Base-by-base conservation (phyloP, 495 filamentous ascomycete genomes). In the Lasiosphaeria ovina region DNA sequence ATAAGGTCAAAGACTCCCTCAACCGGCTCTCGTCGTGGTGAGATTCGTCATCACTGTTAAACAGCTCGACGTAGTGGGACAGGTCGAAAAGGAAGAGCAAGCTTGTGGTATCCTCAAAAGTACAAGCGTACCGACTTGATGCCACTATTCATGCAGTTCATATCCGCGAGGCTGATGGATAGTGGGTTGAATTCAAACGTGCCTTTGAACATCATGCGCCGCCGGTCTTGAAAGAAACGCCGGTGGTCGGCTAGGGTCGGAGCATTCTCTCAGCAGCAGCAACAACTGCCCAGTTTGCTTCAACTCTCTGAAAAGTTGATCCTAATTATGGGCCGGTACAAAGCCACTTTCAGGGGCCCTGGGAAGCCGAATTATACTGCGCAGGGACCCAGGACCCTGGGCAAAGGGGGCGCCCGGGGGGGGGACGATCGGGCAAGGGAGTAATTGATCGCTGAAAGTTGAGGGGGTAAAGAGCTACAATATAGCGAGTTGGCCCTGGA, bases 191-290 rank as follows among this genome's bases (percentile, higher is more conserved):
- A 60, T 40, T 54, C 54, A 34, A 58, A 64, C 9, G 50, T 54
- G 3, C 55, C 58, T 16, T 54, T 14, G n/a, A n/a, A n/a, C 10
- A 34, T 16, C 11, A 12, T 11, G 6, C 38, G 16, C 17, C 11
- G 32, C 35, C 32, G 42, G 33, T 35, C 47, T 8, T 40, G n/a
- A 17, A 7, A 40, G 35, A 57, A 61, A 4, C 58, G 53, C 31
- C 58, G 58, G 62, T 61, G 48, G 55, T 64, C 62, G 4, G 17
- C 49, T 4, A 38, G 10, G 16, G 62, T 58, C 3, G 62, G 62
- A n/a, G n/a, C n/a, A n/a, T n/a, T n/a, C n/a, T n/a, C n/a, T n/a
- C n/a, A n/a, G n/a, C n/a, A n/a, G n/a, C n/a, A n/a, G n/a, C n/a
- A n/a, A n/a, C n/a, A n/a, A n/a, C n/a, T n/a, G n/a, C n/a, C n/a